These are phyloP conservation scores for Neopestalotiopsis sp. DNA, from an alignment of 2,329 filamentous ascomycete species.

Conservation along the genomic window DNA sequence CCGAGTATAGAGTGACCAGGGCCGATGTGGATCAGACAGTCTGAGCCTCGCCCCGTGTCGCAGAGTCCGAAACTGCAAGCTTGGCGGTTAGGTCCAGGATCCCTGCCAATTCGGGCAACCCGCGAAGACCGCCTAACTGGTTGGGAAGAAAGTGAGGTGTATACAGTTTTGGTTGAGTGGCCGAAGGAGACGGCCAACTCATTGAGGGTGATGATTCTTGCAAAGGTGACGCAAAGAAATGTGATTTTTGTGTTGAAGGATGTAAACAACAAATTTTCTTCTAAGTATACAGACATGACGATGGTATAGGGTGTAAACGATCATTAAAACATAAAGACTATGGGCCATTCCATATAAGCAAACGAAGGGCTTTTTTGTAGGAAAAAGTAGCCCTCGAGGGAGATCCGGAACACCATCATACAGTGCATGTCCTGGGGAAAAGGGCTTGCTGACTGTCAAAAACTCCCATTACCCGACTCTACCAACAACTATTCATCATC, in stretches of 20 bases:
- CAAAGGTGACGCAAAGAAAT: not conserved
- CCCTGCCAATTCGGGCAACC: not conserved
- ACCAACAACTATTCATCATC: not conserved
- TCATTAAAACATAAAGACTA: slow-evolving; percentile 4
- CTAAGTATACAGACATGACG: slow-evolving; percentile 22
- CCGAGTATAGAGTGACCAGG: not conserved
- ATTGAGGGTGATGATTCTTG: not conserved
- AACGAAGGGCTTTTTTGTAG: not conserved
- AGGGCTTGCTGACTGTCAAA: slow-evolving; percentile 1
- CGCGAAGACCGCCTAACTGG: not conserved
- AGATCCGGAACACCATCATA: slow-evolving; percentile 8
- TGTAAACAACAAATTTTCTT: slow-evolving; percentile 17
- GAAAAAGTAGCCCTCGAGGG: not conserved
- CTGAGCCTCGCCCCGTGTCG: slow-evolving; percentile 8
- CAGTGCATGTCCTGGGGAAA: not conserved
- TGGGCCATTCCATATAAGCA: not conserved
- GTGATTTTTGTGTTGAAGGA: slow-evolving; percentile 19
- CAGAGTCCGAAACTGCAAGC: slow-evolving; percentile 12
- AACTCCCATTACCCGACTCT: slow-evolving; percentile 5
- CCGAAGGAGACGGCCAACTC: not conserved
- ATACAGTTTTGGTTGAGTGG: not conserved
- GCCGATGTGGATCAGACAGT: slow-evolving; percentile 9
- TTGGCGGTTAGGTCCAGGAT: slow-evolving; percentile 5
- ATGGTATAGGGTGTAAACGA: slow-evolving; percentile 14
- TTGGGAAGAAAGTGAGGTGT: too few relatives aligned